These are phyloP conservation scores for Kodamaea sagamina DNA, from an alignment of 805 yeast genomes.

Conservation along the genomic window DNA sequence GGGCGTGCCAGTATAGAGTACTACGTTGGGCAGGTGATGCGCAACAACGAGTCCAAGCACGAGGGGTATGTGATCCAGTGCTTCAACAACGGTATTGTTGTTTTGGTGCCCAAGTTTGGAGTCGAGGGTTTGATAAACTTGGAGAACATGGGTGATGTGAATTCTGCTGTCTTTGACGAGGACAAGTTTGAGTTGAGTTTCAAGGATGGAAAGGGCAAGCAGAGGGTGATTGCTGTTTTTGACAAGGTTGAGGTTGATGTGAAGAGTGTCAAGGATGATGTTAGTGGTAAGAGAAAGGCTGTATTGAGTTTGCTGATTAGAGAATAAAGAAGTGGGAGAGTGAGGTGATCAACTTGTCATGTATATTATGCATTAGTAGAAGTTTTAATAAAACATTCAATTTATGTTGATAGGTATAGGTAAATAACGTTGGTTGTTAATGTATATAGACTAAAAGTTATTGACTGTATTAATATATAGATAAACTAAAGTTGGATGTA, in stretches of 20 bases:
- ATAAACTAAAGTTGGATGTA: too few relatives aligned
- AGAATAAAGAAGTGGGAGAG: neutral
- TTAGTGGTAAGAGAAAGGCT: slow-evolving; percentile 91
- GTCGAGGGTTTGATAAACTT: slow-evolving; percentile 89
- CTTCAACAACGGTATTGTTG: slow-evolving; percentile 92
- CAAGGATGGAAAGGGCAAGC: slow-evolving; percentile 43
- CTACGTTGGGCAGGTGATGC: slow-evolving; percentile 97
- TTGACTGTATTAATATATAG: too few relatives aligned
- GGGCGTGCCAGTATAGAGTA: slow-evolving; percentile 98
- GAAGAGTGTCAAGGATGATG: slow-evolving; percentile 77
- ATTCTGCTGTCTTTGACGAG: slow-evolving; percentile 70
- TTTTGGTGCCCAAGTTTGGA: slow-evolving; percentile 92
- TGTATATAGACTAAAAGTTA: too few relatives aligned
- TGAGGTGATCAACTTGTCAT: neutral
- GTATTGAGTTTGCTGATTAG: slow-evolving; percentile 52
- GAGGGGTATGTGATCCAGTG: slow-evolving; percentile 92
- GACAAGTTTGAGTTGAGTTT: slow-evolving; percentile 71
- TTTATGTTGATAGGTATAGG: slow-evolving; percentile 4
- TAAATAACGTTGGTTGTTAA: too few relatives aligned
- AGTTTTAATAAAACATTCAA: slow-evolving; percentile 5
- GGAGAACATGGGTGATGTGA: slow-evolving; percentile 68
- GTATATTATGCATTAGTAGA: slow-evolving; percentile 5
- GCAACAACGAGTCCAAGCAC: slow-evolving; percentile 73
- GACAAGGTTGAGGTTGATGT: slow-evolving; percentile 85
- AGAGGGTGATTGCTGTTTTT: slow-evolving; percentile 66